phyloP scores from a whole-genome alignment of 345 rosid species.

The Leavenworthia alabamica region DNA sequence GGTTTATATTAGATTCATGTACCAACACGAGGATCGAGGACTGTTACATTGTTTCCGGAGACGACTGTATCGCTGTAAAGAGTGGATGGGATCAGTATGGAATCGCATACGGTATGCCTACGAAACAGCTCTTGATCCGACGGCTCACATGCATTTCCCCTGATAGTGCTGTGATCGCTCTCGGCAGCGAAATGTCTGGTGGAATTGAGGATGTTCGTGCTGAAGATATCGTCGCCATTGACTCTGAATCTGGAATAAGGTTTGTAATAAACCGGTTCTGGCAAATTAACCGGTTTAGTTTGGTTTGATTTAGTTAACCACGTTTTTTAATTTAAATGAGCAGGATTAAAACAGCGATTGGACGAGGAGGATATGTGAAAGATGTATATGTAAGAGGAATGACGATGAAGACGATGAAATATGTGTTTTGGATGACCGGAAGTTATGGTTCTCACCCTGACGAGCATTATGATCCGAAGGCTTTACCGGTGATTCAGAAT shows the following conservation, averaged over 20 bases:
- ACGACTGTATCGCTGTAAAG: conserved; percentile 82
- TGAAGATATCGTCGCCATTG: conserved; percentile 64
- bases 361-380: conserved; percentile 77
- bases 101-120: conserved; percentile 54
- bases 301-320: neutral
- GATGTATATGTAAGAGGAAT: conserved; percentile 64
- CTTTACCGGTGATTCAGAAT: conserved; percentile 52
- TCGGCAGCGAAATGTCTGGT: conserved; percentile 92
- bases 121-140: conserved; percentile 63
- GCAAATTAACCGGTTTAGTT: neutral
- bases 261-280: neutral
- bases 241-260: conserved; percentile 65
- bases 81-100: conserved; percentile 93
- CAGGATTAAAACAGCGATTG: conserved; percentile 67
- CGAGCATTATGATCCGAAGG: conserved; percentile 58
- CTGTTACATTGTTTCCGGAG: conserved; percentile 78
- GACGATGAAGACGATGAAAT: conserved; percentile 69
- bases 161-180: conserved; percentile 72
- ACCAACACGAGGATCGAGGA: conserved; percentile 65
- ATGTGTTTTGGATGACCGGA: conserved; percentile 91
- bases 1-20: conserved; percentile 55
- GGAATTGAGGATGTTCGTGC: conserved; percentile 75
- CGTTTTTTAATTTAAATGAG: neutral
- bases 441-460: conserved; percentile 70
- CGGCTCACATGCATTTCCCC: conserved; percentile 87